Evolutionary conservation across 2,329 filamentous ascomycete species (phyloP), one percentile per base, ranked within the genome.

Genomic region (Sporothrix pallida): DNA sequence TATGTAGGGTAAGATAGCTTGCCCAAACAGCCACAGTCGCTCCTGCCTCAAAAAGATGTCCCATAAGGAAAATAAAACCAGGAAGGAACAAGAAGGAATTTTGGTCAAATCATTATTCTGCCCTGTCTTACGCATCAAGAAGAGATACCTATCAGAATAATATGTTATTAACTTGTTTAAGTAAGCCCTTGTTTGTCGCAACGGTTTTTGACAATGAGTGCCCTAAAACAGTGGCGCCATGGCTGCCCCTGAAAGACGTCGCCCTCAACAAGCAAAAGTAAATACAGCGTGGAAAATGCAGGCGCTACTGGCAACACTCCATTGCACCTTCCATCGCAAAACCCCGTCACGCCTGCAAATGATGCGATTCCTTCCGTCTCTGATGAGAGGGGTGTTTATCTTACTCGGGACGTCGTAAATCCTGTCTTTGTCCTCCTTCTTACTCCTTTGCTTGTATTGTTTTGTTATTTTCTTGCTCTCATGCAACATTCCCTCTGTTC

Each of bases 281-380:
- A 54, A 8, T 54, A 56, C 9, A 20, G 52, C 52, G 52, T 56
- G 20, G 52, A 23, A 15, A 46, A 17, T 63, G 17, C 58, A 67
- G 42, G 62, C 26, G 62, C 42, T 67, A 12, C 60, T 9, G 12
- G 9, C 26, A 17, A n/a, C 48, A 6, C 52, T 54, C 31, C 46
- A 52, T 70, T 37, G 68, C 52, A 37, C 68, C 68, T 70, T 60
- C 68, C 67, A n/a, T 52, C 62, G 2, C 12, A 26, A 20, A 9
- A 56, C n/a, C n/a, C n/a, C 37, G 31, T 37, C 31, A 13, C 42
- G 62, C 17, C 13, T 56, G 67, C 8, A n/a, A 44, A 70, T 58
- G 68, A 60, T 70, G 68, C 42, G 68, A 46, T 70, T 70, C 52
- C 20, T 58, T 70, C 52, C 37, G n/a, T 56, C 10, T 70, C 68